Evolutionary conservation across 2,329 filamentous ascomycete species (phyloP).

Genomic region (Aspergillus flavus): DNA sequence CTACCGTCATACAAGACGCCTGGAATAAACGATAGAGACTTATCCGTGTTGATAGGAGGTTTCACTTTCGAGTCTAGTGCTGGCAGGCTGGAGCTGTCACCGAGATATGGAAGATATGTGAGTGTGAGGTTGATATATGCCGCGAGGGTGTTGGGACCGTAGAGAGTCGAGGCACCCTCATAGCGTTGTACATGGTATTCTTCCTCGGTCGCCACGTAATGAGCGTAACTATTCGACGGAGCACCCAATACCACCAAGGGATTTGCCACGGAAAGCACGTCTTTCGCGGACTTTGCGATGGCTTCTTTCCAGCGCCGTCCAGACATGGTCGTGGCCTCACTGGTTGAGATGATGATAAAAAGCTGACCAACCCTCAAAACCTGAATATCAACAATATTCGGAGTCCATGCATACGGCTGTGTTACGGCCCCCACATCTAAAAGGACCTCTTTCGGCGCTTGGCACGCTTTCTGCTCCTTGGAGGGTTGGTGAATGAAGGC

Average conservation of each 20-base stretch:
- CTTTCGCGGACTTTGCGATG: constrained; percentile 58
- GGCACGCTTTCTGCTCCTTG: constrained; percentile 71
- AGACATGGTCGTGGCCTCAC: constrained; percentile 90
- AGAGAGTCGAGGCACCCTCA: constrained; percentile 91
- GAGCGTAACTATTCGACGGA: constrained; percentile 87
- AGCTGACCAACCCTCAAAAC: constrained; percentile 81
- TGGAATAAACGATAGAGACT: constrained; percentile 77
- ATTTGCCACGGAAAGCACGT: constrained; percentile 51
- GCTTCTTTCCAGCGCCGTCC: constrained; percentile 83
- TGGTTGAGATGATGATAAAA: constrained; percentile 79
- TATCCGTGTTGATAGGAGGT: constrained; percentile 77
- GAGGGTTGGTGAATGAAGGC: constrained; percentile 71
- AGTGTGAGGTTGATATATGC: constrained; percentile 87
- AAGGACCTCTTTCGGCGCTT: constrained; percentile 79
- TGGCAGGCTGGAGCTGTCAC: constrained; percentile 45
- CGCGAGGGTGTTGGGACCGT: constrained; percentile 77
- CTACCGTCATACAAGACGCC: constrained; percentile 74
- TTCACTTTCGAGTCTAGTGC: constrained; percentile 57
- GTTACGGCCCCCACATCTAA: constrained; percentile 84
- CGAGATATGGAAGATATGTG: constrained; percentile 69
- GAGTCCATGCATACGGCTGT: constrained; percentile 80
- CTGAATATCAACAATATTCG: constrained; percentile 90
- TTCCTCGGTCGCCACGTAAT: constrained; percentile 77
- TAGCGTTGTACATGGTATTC: constrained; percentile 86
- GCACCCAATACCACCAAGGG: constrained; percentile 83